Evolutionary conservation across 805 yeast species (phyloP).

Genomic region (Brettanomyces bruxellensis): DNA sequence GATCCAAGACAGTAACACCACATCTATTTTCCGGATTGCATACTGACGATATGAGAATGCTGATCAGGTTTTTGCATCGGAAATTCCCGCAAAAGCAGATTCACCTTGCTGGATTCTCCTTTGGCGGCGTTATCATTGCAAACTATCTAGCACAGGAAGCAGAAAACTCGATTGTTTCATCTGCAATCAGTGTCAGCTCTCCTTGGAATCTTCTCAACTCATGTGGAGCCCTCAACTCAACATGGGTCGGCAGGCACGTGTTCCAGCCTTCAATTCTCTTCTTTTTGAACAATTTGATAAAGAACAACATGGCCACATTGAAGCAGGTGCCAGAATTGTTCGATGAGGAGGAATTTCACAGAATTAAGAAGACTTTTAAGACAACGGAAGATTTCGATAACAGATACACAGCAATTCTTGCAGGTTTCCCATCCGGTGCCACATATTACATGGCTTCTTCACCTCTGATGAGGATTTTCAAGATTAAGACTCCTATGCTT

Average conservation of each 20-base stretch:
- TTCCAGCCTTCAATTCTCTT: conserved; percentile 34
- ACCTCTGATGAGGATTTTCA: conserved; percentile 45
- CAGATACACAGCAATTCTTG: conserved; percentile 47
- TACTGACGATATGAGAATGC: conserved; percentile 59
- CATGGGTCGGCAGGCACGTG: conserved; percentile 30
- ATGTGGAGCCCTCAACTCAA: conserved; percentile 31
- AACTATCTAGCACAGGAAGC: conserved; percentile 67
- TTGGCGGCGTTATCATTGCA: conserved; percentile 59
- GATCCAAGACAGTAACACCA: conserved; percentile 64
- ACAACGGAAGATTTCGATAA: conserved; percentile 52
- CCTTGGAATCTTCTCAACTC: conserved; percentile 70
- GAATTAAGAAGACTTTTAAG: conserved; percentile 27
- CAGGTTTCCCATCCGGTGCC: conserved; percentile 53
- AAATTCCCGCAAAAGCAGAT: conserved; percentile 55
- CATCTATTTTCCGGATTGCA: conserved; percentile 58
- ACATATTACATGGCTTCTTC: conserved; percentile 62
- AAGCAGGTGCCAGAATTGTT: conserved; percentile 21
- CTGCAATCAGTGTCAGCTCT: conserved; percentile 51
- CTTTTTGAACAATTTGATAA: conserved; percentile 33
- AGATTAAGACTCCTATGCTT: conserved; percentile 53
- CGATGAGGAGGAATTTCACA: conserved; percentile 18
- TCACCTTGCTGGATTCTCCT: conserved; percentile 61
- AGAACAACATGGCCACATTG: conserved; percentile 33
- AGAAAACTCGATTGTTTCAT: conserved; percentile 40
- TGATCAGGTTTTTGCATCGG: conserved; percentile 38